Percentiles rank a stretch among this genome's conserved stretches.
phyloP scores from a whole-genome alignment of 1,284 basidiomycete genomes.

The Trichosporon sp. region DNA sequence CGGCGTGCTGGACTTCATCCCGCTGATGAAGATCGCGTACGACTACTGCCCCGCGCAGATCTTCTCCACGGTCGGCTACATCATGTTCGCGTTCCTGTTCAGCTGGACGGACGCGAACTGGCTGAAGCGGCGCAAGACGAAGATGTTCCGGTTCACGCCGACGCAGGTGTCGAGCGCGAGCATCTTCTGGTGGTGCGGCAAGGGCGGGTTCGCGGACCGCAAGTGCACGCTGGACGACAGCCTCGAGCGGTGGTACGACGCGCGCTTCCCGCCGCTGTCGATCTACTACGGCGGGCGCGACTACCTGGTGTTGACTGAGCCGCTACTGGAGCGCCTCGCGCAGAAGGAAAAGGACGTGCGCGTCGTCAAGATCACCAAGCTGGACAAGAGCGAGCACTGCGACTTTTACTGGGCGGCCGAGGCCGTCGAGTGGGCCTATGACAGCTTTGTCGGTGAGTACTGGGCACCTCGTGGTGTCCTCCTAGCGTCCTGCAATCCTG shows the following conservation, averaged over 20 bases:
- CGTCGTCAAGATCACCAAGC: constrained; percentile 54
- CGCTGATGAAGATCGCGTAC: constrained; percentile 60
- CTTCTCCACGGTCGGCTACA: constrained; percentile 49
- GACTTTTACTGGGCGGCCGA: constrained; percentile 58
- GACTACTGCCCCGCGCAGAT: constrained; percentile 55
- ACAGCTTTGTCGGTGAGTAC: constrained; percentile 47
- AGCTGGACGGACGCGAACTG: constrained; percentile 62
- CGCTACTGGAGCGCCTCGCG: constrained; percentile 53
- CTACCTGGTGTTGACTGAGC: constrained; percentile 54
- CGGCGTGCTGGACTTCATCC: constrained; percentile 61
- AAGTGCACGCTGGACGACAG: constrained; percentile 57
- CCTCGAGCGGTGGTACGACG: constrained; percentile 56
- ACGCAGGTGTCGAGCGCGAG: constrained; percentile 56
- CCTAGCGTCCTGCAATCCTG: no score
- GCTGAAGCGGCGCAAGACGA: constrained; percentile 56
- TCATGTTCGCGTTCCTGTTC: constrained; percentile 60
- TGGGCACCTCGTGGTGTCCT: no score
- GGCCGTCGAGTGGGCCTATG: constrained; percentile 59
- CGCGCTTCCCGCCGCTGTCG: constrained; percentile 57
- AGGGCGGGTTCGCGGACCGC: constrained; percentile 58
- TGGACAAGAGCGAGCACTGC: constrained; percentile 54
- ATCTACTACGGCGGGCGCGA: constrained; percentile 57
- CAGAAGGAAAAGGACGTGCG: constrained; percentile 54
- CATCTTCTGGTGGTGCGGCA: constrained; percentile 61
- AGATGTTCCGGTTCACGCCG: constrained; percentile 63